phyloP scores from a whole-genome alignment of 2,329 filamentous ascomycete species.

The Nothophoma quercina region DNA sequence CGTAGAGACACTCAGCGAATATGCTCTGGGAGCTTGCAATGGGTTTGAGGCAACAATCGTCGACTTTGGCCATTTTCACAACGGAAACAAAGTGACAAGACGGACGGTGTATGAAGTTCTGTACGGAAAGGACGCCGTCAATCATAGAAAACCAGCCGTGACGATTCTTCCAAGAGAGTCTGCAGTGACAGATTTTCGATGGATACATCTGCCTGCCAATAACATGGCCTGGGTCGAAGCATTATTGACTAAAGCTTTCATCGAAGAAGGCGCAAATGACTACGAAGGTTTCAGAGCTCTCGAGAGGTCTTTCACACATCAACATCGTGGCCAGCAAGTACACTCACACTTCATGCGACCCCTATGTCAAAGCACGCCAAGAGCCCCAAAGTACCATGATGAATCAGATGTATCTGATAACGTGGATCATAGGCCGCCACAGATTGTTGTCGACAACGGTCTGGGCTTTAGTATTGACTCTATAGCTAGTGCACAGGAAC shows the following conservation, averaged over 20 bases:
- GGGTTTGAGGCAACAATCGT: slow-evolving; percentile 51
- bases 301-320: slow-evolving; percentile 67
- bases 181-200: slow-evolving; percentile 53
- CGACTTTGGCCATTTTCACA: slow-evolving; percentile 49
- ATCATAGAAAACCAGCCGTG: slow-evolving; percentile 44
- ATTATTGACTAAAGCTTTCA: slow-evolving; percentile 69
- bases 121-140: slow-evolving; percentile 44
- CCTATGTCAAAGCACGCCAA: slow-evolving; percentile 59
- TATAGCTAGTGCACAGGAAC: slow-evolving; percentile 29
- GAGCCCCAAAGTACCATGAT: slow-evolving; percentile 39
- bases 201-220: slow-evolving; percentile 57
- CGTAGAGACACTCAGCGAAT: slow-evolving; percentile 46
- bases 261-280: slow-evolving; percentile 68
- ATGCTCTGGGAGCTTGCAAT: slow-evolving; percentile 46
- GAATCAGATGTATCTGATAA: slow-evolving; percentile 46
- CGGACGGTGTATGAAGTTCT: slow-evolving; percentile 46
- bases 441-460: slow-evolving; percentile 37
- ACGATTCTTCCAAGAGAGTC: slow-evolving; percentile 50
- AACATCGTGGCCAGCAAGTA: slow-evolving; percentile 65
- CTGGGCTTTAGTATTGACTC: slow-evolving; percentile 38
- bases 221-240: slow-evolving; percentile 70
- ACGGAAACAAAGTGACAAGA: slow-evolving; percentile 44
- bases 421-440: slow-evolving; percentile 38
- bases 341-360: slow-evolving; percentile 71
- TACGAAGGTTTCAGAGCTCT: slow-evolving; percentile 70